Base-by-base conservation (phyloP, 176 grass and related monocot genomes). In the Aegilops speltoides region DNA sequence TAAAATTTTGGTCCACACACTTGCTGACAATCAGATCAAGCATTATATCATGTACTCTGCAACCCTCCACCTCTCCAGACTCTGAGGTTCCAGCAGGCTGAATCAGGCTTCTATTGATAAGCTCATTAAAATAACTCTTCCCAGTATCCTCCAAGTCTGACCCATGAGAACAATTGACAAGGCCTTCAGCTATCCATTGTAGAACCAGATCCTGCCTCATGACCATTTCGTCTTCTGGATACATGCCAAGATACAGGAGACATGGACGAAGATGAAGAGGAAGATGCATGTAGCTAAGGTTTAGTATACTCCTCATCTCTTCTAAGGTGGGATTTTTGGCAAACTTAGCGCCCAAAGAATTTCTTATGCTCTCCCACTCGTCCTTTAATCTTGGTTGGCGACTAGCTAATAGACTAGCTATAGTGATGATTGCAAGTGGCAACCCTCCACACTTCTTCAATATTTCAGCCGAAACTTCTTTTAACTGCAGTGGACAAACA, bases 401-500 rank as follows among this genome's bases (percentile, higher is more conserved):
- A 31, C 31, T 70, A 10, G 68, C 34, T 72, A 72, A 14, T 7
- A 72, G 0, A 36, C 68, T 41, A 23, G 68, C 34, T 23, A 72
- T 72, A 34, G 10, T 72, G 36, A 38, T 72, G 1, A 72, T 41
- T 72, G 36, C 68, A 72, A 72, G 68, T 41, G 34, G 68, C 34
- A 72, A 41, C 2, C 68, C 68, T 0, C 68, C 68, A 41, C 68
- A 72, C 10, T 41, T 72, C 20, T 13, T 41, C 36, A 72, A 34
- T 3, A 72, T 41, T 40, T 40, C 36, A 72, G 0, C 36, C 7
- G 10, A 72, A 72, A 41, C 10, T 13, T 72, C 20, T 40, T 72
- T 23, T 7, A 72, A 41, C 0, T 72, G 0, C 0, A 2, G 2
- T 22, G 34, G 68, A 7, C 36, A 72, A 0, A 0, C 19, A 40